These are phyloP conservation scores for Helicocarpus griseus DNA, from an alignment of 2,329 filamentous ascomycete species.

Conservation along the genomic window DNA sequence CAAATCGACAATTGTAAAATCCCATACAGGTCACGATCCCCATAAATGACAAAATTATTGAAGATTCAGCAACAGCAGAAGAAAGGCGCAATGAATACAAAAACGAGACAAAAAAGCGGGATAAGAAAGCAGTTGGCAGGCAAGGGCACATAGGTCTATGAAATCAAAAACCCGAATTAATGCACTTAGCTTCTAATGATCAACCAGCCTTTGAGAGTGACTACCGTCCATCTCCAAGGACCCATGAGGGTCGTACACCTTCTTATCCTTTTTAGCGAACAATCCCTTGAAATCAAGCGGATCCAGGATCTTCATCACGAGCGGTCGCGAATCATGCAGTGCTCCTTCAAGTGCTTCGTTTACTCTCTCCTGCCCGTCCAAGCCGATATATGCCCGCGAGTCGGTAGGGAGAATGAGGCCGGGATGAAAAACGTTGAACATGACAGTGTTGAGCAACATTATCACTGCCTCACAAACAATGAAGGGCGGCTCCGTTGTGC, in stretches of 20 bases:
- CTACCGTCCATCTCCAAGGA: neutral
- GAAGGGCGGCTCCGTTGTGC: conserved; percentile 7
- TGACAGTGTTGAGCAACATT: conserved; percentile 6
- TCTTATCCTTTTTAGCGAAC: neutral
- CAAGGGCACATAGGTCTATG: neutral
- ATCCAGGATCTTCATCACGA: conserved; percentile 7
- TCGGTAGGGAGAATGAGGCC: conserved; percentile 6
- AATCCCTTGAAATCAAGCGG: conserved; percentile 8
- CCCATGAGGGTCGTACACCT: neutral
- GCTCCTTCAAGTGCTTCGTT: conserved; percentile 4
- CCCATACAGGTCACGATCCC: no score
- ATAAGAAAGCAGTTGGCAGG: neutral
- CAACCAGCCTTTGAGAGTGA: neutral
- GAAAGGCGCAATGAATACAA: no score
- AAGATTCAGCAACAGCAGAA: no score
- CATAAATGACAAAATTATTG: no score
- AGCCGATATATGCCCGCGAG: conserved; percentile 3
- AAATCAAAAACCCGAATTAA: neutral
- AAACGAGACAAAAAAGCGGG: neutral
- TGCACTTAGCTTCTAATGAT: neutral
- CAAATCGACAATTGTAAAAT: no score
- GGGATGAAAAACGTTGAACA: conserved; percentile 10
- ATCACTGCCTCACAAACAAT: conserved; percentile 4
- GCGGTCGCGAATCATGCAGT: conserved; percentile 3
- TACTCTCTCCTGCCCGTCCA: conserved; percentile 4